phyloP scores from a whole-genome alignment of 441 rosid genomes.

The Biscutella laevigata region DNA sequence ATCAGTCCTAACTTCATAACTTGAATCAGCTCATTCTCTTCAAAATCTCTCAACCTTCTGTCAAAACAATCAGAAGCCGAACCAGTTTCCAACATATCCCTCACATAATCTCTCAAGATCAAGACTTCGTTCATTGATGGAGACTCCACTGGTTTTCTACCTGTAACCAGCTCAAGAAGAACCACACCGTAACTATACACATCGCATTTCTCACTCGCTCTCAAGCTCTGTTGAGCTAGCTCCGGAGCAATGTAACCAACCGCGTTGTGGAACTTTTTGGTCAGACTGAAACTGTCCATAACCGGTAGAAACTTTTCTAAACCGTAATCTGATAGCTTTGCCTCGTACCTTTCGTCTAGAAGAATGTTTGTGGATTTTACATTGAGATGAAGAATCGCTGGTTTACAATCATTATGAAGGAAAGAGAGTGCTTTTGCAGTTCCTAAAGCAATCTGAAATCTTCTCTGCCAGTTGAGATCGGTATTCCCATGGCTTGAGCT shows the following conservation, averaged over 20 bases:
- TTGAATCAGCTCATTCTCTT: conserved; percentile 85
- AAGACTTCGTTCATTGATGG: conserved; percentile 51
- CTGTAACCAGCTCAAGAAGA: conserved; percentile 78
- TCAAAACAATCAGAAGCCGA: conserved; percentile 84
- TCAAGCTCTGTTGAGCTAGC: conserved; percentile 67
- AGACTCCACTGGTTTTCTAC: conserved; percentile 85
- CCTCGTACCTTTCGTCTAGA: conserved; percentile 59
- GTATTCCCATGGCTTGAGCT: conserved; percentile 57
- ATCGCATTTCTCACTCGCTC: conserved; percentile 75
- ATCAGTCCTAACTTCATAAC: conserved; percentile 88
- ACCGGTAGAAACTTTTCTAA: conserved; percentile 74
- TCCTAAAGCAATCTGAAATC: conserved; percentile 85
- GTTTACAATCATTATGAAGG: conserved; percentile 85
- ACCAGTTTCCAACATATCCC: conserved; percentile 58
- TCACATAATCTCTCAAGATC: conserved; percentile 74
- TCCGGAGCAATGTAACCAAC: conserved; percentile 96
- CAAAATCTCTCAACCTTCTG: conserved; percentile 51
- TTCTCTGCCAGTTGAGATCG: conserved; percentile 63
- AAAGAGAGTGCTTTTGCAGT: conserved; percentile 79
- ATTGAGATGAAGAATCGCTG: conserved; percentile 83
- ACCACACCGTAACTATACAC: conserved; percentile 86
- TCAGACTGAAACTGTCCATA: conserved; percentile 56
- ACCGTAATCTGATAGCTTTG: conserved; percentile 82
- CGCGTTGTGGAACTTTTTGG: conserved; percentile 61
- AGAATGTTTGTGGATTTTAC: conserved; percentile 82